A percentile compares a stretch with the other conserved stretches of the same genome.
Evolutionary conservation across 768 basidiomycete genomes (phyloP).

Genomic region (Favolaschia claudopus): DNA sequence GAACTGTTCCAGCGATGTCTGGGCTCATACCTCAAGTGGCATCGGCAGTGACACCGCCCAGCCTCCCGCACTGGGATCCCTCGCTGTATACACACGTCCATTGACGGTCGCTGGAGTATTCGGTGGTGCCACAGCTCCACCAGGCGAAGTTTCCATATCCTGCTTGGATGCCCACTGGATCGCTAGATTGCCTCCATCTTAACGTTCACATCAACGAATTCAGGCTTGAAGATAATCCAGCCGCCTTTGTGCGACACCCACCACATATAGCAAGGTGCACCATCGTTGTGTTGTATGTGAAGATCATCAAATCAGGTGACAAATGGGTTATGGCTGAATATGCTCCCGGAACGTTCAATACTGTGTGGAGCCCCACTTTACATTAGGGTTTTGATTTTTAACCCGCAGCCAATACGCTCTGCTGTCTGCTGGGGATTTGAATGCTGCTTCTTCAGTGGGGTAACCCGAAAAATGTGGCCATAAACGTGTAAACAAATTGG

Average conservation of each 20-base stretch:
- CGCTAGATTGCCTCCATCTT: neutral
- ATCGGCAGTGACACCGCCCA: constrained; percentile 1
- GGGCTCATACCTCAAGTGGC: neutral
- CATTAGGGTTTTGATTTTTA: too few species aligned
- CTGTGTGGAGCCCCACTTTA: too few species aligned
- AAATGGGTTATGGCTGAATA: too few species aligned
- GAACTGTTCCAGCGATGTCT: neutral
- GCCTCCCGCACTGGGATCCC: neutral
- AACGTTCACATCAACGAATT: neutral
- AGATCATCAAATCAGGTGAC: too few species aligned
- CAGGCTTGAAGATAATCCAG: neutral
- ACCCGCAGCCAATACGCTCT: too few species aligned
- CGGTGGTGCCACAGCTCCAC: neutral
- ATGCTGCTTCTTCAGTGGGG: too few species aligned
- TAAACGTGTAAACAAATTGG: too few species aligned
- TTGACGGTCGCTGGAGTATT: constrained; percentile 1
- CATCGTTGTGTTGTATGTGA: too few species aligned
- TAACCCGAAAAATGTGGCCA: too few species aligned
- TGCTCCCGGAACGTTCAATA: too few species aligned
- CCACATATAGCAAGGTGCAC: too few species aligned
- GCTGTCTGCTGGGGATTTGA: too few species aligned
- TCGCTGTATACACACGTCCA: neutral
- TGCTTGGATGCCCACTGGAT: neutral
- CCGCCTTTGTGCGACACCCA: neutral
- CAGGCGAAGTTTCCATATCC: neutral